Conservation (phyloP, 768 basidiomycete genomes). For the Coprinellus micaceus region DNA sequence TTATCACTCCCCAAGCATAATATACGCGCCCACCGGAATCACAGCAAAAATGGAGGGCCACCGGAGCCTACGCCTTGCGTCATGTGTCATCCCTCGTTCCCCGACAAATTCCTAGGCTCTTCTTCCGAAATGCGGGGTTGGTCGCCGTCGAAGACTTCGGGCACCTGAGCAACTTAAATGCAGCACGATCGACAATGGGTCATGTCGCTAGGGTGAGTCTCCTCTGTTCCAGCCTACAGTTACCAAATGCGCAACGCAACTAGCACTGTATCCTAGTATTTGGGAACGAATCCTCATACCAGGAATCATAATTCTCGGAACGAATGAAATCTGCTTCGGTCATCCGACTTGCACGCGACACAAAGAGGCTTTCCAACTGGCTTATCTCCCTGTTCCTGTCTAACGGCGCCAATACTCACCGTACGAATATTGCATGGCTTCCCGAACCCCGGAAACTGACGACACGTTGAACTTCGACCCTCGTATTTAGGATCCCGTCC, state of each 20-base stretch:
- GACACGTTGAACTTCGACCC: constrained; percentile 56
- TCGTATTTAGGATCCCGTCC: constrained; percentile 42
- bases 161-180: background rate
- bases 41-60: background rate
- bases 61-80: background rate
- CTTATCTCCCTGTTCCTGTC: constrained; percentile 54
- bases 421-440: constrained; percentile 68
- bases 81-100: background rate
- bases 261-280: background rate
- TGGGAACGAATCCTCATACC: constrained; percentile 2
- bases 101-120: background rate
- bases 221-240: background rate
- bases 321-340: background rate
- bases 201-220: background rate
- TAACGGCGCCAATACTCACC: constrained; percentile 50
- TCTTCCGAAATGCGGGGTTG: background rate
- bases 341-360: background rate
- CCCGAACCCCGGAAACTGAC: constrained; percentile 62
- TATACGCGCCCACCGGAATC: background rate
- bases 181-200: constrained; percentile 1
- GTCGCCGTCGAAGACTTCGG: background rate
- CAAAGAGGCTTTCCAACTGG: constrained; percentile 22
- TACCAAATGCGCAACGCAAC: background rate
- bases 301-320: background rate
- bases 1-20: background rate